These are phyloP conservation scores for Didymella lethalis DNA, from an alignment of 2,329 filamentous ascomycete species.

Conservation along the genomic window DNA sequence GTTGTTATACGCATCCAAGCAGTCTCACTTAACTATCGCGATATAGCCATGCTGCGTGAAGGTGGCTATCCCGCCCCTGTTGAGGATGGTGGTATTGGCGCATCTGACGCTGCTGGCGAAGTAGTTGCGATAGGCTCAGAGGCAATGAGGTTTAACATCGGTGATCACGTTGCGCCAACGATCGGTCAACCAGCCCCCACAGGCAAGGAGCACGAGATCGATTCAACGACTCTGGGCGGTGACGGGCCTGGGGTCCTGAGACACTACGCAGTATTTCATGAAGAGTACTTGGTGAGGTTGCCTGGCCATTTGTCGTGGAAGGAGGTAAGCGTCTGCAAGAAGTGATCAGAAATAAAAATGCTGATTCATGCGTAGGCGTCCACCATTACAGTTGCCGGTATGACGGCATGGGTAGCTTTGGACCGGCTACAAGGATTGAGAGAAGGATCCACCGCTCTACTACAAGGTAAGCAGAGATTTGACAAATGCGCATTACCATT, in stretches of 20 bases:
- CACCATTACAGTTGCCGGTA: not conserved
- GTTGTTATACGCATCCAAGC: conserved; percentile 38
- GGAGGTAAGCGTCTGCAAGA: not conserved
- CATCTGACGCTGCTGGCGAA: conserved; percentile 37
- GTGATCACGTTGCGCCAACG: conserved; percentile 35
- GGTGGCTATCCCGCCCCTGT: conserved; percentile 26
- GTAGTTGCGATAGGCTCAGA: conserved; percentile 30
- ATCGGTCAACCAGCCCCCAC: not conserved
- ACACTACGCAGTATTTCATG: not conserved
- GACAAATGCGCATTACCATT: not conserved
- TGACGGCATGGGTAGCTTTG: not conserved
- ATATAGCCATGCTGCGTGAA: conserved; percentile 34
- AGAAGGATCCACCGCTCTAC: not conserved
- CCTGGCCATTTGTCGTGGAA: not conserved
- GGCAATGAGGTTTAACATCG: conserved; percentile 28
- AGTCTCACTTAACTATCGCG: conserved; percentile 24
- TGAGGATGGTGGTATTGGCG: conserved; percentile 26
- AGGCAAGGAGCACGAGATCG: not conserved
- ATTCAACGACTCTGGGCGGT: not conserved
- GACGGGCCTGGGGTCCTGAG: not conserved
- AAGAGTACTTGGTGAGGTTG: not conserved
- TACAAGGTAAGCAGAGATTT: not conserved
- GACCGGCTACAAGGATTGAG: not conserved
- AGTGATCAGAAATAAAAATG: not conserved
- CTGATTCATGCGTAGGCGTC: not conserved